Conservation (phyloP, 768 basidiomycete species). For the Amanita pseudoporphyria region DNA sequence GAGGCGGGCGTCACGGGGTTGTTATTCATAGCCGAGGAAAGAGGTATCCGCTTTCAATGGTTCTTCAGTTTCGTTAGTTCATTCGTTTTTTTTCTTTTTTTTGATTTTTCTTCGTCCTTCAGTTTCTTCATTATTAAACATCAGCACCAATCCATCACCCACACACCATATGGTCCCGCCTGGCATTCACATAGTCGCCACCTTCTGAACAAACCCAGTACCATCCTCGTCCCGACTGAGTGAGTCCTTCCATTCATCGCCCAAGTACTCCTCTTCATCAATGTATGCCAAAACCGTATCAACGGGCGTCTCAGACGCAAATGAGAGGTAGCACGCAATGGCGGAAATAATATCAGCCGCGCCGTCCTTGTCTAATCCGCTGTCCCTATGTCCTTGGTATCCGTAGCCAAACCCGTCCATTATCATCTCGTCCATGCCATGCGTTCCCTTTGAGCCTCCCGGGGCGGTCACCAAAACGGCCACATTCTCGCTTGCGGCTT, state of each 20-base stretch:
- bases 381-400: not conserved
- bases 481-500: conserved; percentile 9
- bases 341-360: conserved; percentile 18
- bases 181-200: conserved; percentile 6
- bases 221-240: conserved; percentile 12
- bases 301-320: conserved; percentile 13
- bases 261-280: conserved; percentile 14
- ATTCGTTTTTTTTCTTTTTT: not conserved
- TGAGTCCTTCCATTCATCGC: conserved; percentile 14
- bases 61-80: conserved; percentile 5
- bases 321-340: conserved; percentile 17
- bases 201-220: conserved; percentile 11
- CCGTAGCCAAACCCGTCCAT: not conserved
- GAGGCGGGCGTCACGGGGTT: not conserved
- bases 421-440: not conserved
- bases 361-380: conserved; percentile 3
- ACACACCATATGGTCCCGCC: not conserved
- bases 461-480: conserved; percentile 17
- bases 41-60: not conserved
- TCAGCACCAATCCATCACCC: not conserved
- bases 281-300: conserved; percentile 15
- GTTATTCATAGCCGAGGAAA: not conserved
- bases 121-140: not conserved
- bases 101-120: conserved; percentile 1
- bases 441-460: not conserved